Conservation (phyloP, 441 rosid genomes). For the Corymbia citriodora region DNA sequence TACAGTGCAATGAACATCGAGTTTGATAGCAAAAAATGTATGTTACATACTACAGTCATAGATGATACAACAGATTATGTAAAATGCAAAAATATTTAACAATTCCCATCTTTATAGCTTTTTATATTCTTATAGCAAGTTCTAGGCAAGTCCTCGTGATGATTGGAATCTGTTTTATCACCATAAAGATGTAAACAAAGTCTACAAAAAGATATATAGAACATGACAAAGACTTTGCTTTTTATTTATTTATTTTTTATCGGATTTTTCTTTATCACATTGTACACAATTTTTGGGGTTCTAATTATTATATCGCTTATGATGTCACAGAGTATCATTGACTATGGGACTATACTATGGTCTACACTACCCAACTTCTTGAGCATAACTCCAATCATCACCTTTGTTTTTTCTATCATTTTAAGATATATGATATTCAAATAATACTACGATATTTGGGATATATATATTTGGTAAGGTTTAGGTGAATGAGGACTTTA, state of each 20-base stretch:
- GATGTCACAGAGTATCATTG: constrained; percentile 16
- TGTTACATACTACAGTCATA: not conserved
- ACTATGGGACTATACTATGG: constrained; percentile 37
- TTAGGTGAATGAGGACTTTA: too few relatives aligned
- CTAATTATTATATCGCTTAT: not conserved
- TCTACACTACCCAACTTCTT: constrained; percentile 33
- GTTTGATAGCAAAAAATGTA: not conserved
- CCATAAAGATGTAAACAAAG: fast-evolving
- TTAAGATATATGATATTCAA: constrained; percentile 4
- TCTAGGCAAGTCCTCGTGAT: not conserved
- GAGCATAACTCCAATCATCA: constrained; percentile 33
- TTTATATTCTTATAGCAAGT: not conserved
- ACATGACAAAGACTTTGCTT: not conserved
- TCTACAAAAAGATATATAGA: not conserved
- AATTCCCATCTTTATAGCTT: not conserved
- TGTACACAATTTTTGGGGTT: not conserved
- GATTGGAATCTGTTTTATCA: not conserved
- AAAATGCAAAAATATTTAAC: not conserved
- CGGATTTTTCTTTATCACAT: not conserved
- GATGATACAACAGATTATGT: not conserved
- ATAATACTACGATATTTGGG: too few relatives aligned
- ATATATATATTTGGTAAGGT: too few relatives aligned
- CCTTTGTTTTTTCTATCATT: constrained; percentile 25
- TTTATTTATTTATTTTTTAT: too few relatives aligned
- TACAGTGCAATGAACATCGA: not conserved